Base-by-base conservation (phyloP, 2,329 filamentous ascomycete genomes). In the Aspergillus hiratsukae region DNA sequence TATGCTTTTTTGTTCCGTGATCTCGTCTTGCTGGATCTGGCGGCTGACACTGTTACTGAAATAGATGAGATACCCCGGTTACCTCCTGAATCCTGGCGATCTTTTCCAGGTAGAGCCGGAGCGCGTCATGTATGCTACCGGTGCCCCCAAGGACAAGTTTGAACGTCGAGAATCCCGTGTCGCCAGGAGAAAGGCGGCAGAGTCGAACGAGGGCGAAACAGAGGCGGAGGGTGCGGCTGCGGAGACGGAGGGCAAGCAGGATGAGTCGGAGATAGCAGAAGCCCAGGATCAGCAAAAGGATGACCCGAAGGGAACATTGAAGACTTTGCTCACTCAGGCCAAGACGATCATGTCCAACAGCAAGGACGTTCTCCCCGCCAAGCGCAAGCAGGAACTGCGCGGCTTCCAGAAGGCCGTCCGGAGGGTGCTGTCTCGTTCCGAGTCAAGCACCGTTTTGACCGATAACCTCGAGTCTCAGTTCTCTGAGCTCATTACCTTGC, bases 91-190 rank as follows among this genome's bases (percentile, higher is more conserved):
- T 74, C 95, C 94, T 2, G 94, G 94, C 64, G 94, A 99, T 73
- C 90, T 99, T 86, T 99, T 99, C 81, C 91, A 96, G 72, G 93
- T 99, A 66, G 89, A 97, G 21, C 82, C 89, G 37, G 90, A 96
- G 41, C 86, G 87, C 65, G 94, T 99, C 55, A 82, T 99, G 75
- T 92, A 83, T 67, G 93, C 90, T 35, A 96, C 92, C 1, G 94
- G 94, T 57, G 81, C 83, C 27, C 83, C 84, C 50, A 94, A 91
- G 75, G 74, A 81, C 50, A 69, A 65, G 54, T 54, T 59, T 21
- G 74, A 78, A 59, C 72, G 76, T 52, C 74, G 75, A 17, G 67
- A 72, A 28, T 62, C 65, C 31, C 74, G 76, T 49, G 48, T 64
- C 52, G 61, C 65, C 46, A 62, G 62, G 48, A 63, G 63, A 57